A percentile compares a stretch with the other conserved stretches of the same genome.
phyloP scores from a whole-genome alignment of 1,284 basidiomycete species.

The Heterobasidion parviporum region DNA sequence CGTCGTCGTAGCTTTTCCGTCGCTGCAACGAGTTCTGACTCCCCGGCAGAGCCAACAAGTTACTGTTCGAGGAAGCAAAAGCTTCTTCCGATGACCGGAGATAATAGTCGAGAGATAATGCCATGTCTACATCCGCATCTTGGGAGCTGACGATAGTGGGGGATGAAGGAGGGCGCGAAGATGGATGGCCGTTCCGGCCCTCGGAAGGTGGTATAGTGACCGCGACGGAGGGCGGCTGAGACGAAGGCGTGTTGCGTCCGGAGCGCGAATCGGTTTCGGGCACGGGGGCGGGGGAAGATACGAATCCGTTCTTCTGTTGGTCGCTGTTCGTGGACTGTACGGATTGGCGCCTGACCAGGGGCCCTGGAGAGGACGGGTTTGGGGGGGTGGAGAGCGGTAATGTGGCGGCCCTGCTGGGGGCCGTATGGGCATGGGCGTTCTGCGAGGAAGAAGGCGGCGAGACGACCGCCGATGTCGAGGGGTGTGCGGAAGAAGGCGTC shows the following conservation, averaged over 20 bases:
- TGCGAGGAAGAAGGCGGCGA: background rate
- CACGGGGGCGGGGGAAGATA: background rate
- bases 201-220: background rate
- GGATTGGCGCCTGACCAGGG: background rate
- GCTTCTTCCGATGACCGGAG: background rate
- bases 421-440: background rate
- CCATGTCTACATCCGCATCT: background rate
- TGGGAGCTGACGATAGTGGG: constrained; percentile 1
- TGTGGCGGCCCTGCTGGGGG: background rate
- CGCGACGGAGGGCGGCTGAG: background rate
- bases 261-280: background rate
- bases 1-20: constrained; percentile 54
- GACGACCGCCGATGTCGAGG: background rate
- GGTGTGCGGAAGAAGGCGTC: background rate
- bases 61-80: constrained; percentile 2
- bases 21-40: constrained; percentile 22
- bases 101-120: background rate
- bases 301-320: background rate
- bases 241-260: background rate
- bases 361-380: background rate
- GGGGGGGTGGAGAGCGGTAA: background rate
- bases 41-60: constrained; percentile 15
- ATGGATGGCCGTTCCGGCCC: background rate
- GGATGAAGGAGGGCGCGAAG: background rate
- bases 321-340: background rate